These are phyloP conservation scores for Diplocarpon rosae DNA, from an alignment of 2,329 filamentous ascomycete genomes.

Conservation along the genomic window DNA sequence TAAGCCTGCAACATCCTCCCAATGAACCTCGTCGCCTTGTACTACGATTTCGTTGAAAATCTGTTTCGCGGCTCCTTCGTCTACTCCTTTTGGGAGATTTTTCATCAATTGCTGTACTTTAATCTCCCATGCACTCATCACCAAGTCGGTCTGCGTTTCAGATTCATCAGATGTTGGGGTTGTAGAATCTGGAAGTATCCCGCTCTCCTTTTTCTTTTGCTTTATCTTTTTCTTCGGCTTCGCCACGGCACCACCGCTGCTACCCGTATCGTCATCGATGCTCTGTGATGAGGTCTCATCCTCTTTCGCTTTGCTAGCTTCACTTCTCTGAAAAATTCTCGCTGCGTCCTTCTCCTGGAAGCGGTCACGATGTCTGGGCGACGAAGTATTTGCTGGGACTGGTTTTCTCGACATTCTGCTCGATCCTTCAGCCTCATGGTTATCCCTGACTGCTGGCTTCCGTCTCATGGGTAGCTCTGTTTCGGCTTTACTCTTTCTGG, in stretches of 20 bases:
- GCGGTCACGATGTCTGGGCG: constrained; percentile 24
- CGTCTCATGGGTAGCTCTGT: constrained; percentile 24
- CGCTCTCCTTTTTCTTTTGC: constrained; percentile 27
- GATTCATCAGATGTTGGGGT: constrained; percentile 38
- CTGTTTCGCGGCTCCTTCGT: constrained; percentile 72
- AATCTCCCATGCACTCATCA: constrained; percentile 45
- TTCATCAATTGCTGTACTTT: constrained; percentile 58
- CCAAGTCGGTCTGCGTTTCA: constrained; percentile 32
- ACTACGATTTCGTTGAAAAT: constrained; percentile 95
- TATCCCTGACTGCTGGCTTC: constrained; percentile 10
- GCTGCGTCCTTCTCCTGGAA: constrained; percentile 19
- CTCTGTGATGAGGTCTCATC: constrained; percentile 24
- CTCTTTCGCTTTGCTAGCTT: constrained; percentile 13
- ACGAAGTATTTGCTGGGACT: constrained; percentile 26
- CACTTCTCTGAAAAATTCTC: constrained; percentile 16
- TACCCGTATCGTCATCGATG: constrained; percentile 24
- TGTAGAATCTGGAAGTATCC: constrained; percentile 29
- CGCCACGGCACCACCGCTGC: constrained; percentile 18
- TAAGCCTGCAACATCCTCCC: constrained; percentile 85
- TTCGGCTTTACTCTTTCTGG: constrained; percentile 20
- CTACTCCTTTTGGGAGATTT: constrained; percentile 70
- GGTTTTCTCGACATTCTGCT: constrained; percentile 25
- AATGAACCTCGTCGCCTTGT: constrained; percentile 86
- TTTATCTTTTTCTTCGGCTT: constrained; percentile 22
- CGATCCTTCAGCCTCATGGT: neutral